Conservation (phyloP, 2,329 filamentous ascomycete genomes). For the Verticillium alfalfae region DNA sequence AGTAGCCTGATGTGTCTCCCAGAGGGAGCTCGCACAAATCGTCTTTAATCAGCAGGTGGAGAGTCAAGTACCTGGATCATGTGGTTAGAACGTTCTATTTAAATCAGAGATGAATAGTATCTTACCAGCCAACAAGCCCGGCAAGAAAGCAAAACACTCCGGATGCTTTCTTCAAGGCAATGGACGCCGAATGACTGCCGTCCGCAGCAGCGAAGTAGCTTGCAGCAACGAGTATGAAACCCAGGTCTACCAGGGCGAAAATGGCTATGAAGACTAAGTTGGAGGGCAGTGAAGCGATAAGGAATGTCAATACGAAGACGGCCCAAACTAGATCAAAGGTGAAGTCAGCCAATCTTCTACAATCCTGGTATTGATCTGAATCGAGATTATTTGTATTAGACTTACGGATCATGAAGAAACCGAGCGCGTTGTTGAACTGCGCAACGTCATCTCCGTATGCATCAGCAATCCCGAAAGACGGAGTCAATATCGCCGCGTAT, state of each 20-base stretch:
- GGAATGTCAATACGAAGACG: constrained; percentile 16
- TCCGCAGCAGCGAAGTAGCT: constrained; percentile 19
- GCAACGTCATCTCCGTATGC: constrained; percentile 16
- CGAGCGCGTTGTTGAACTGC: constrained; percentile 18
- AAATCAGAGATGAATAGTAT: neutral
- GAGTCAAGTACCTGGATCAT: constrained; percentile 16
- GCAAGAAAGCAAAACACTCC: constrained; percentile 18
- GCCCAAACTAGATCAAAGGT: constrained; percentile 14
- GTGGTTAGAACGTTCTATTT: neutral
- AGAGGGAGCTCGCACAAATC: constrained; percentile 16
- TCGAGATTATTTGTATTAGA: neutral
- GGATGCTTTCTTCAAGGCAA: constrained; percentile 14
- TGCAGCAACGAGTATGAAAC: constrained; percentile 14
- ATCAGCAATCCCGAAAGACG: constrained; percentile 15
- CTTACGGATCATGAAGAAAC: constrained; percentile 17
- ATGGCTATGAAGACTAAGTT: constrained; percentile 18
- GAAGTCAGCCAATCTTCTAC: neutral
- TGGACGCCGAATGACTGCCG: constrained; percentile 8
- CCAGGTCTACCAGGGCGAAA: constrained; percentile 16
- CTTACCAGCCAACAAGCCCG: constrained; percentile 18
- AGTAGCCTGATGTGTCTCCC: constrained; percentile 17
- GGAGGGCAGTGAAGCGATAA: constrained; percentile 16
- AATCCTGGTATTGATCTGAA: neutral
- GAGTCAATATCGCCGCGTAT: constrained; percentile 17
- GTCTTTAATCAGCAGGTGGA: constrained; percentile 17